Evolutionary conservation across 2,329 filamentous ascomycete species (phyloP), one percentile per base, ranked within the genome.

Genomic region (Dendryphion nanum): DNA sequence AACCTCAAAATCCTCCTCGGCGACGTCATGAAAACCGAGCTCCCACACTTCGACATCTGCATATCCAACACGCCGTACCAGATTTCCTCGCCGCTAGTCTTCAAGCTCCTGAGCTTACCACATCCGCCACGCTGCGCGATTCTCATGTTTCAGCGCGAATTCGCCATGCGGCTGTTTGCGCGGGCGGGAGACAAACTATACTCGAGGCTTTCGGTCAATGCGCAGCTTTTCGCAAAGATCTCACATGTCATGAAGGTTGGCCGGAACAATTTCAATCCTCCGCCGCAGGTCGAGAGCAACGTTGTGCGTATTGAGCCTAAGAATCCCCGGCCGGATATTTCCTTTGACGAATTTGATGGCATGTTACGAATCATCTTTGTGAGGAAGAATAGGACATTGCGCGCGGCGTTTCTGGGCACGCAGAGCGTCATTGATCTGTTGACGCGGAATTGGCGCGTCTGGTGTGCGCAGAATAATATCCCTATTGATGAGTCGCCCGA

Each of bases 61-160:
- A 93, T 94, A 26, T 81, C 76, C 54, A 89, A 89, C 62, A 89
- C 85, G 3, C 81, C 81, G 0, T 84, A 84, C 65, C 63, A 83
- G 76, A 97, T 97, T 59, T 95, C 88, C 8, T 89, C 84, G 47
- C 93, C 91, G 2, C 75, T 98, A 32, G 89, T 93, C 35, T 96
- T 96, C 76, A 84, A 91, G 68, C 81, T 97, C 32, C 79, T 97
- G 35, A 80, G 86, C 18, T 82, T 91, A 47, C 82, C 81, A 4
- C 89, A 89, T 30, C 84, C 89, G 1, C 93, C 93, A 0, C 75
- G 91, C 21, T 82, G 81, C 43, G 90, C 85, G 53, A 81, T 97
- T 48, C 88, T 97, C 69, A 95, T 95, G 89, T 93, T 95, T 58
- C 91, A 97, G 72, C 82, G 89, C 59, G 91, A 97, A 70, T 96